Evolutionary conservation across 1,284 basidiomycete genomes (phyloP).

Genomic region (Apiotrichum brassicae): DNA sequence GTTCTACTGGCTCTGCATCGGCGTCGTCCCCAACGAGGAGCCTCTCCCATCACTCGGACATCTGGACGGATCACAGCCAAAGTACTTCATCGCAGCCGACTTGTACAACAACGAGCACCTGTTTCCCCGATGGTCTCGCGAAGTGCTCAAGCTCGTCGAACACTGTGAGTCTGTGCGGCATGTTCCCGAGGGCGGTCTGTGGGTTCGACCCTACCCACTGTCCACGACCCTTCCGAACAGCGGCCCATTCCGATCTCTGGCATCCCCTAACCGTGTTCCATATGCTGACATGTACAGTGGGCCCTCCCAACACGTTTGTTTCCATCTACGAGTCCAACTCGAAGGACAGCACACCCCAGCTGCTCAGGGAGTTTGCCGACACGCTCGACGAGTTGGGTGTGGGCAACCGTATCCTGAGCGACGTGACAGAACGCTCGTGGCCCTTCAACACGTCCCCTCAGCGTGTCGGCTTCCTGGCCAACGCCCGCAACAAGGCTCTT

Average conservation of each 20-base stretch:
- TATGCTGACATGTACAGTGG: too few species aligned
- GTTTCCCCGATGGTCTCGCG: constrained; percentile 18
- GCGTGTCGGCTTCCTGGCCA: constrained; percentile 51
- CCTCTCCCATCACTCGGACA: constrained; percentile 10
- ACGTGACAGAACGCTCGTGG: constrained; percentile 30
- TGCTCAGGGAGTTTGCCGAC: constrained; percentile 46
- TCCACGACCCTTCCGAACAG: too few species aligned
- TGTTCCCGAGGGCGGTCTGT: too few species aligned
- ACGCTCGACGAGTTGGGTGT: constrained; percentile 41
- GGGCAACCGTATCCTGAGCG: constrained; percentile 42
- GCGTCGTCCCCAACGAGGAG: constrained; percentile 12
- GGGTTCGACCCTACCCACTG: neutral
- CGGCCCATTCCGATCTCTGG: too few species aligned
- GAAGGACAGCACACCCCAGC: constrained; percentile 47
- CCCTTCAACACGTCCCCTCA: constrained; percentile 45
- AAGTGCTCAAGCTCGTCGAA: constrained; percentile 19
- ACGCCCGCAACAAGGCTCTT: constrained; percentile 50
- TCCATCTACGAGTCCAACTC: constrained; percentile 57
- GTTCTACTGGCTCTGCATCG: constrained; percentile 17
- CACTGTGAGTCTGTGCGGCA: constrained; percentile 20
- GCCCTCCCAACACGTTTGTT: constrained; percentile 53
- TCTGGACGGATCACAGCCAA: neutral
- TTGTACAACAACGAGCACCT: constrained; percentile 30
- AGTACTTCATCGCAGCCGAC: constrained; percentile 34
- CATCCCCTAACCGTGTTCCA: too few species aligned